Base-by-base conservation (phyloP, 129 eudicot genomes). In the Centrapalus pauciflorus region DNA sequence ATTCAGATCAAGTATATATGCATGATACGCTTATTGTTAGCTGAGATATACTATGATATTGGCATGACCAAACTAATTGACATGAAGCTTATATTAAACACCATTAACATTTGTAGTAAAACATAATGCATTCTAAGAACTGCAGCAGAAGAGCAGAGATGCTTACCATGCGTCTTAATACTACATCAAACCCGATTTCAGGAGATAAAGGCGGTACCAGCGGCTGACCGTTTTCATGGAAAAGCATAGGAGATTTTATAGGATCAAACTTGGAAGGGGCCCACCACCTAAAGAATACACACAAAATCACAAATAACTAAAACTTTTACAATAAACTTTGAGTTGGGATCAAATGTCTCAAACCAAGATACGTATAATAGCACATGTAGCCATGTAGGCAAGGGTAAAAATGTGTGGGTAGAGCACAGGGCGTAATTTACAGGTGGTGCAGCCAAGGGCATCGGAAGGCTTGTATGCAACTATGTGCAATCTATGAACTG, bases 191-290 rank as follows among this genome's bases (percentile, higher is more conserved):
- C 70, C 99, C 97, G 29, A 59, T 77, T 41, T 89, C 93, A 45
- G 99, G 95, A 64, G 92, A 68, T 59, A 89, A 32, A 58, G 88
- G 90, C 1, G 99, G 97, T 58, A 83, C 50, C 74, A 89, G 60
- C 5, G 99, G 99, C 55, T 57, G 41, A 14, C 97, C 95, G 30
- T 86, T 82, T 72, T 94, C 87, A 77, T 86, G 81, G 80, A 94
- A 94, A 69, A 94, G 84, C 99, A 94, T 89, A 10, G 99, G 99
- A 29, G 99, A 89, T 48, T 84, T 94, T 52, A 82, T 77, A 63
- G 99, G 95, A 55, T 94, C 95, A 72, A 94, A 89, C 80, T 94
- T 94, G 54, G 96, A 85, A 43, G 99, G 99, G 73, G 95, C 97
- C 99, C 99, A 89, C 97, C 99, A 94, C 99, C 99, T 94, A 40